Evolutionary conservation across 495 filamentous ascomycete species (phyloP), one percentile per base, ranked within the genome.

Genomic region (Cercophora sp.): DNA sequence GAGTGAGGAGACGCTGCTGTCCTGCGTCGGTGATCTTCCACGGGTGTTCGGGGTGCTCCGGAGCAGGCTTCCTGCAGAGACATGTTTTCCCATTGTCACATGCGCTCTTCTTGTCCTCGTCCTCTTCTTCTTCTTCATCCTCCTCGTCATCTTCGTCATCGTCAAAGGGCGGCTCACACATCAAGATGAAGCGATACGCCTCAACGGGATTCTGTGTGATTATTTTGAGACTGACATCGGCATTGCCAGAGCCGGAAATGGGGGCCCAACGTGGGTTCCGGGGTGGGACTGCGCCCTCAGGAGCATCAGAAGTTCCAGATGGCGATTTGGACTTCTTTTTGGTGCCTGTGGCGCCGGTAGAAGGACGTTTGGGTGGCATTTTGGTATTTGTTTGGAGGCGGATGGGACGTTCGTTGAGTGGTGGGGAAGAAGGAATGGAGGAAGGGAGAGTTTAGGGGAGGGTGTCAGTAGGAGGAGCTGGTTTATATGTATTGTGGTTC

Each of bases 241-340:
- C 53, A 45, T 78, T 77, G 22, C 61, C 71, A 3, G 74, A 77
- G 32, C 27, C 64, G 1, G 72, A 75, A 2, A 74, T 47, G 11
- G 54, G 46, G 8, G 45, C 45, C 45, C 45, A 48, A 32, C 45
- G 45, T 6, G 45, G 26, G 22, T 34, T 20, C 26, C 44, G 16
- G 29, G 26, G 10, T 29, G 29, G 16, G 32, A 34, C 44, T 4
- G 23, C 23, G 42, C n/a, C 13, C 15, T 11, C 24, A 4, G 42
- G 4, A 25, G 32, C 2, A 4, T 3, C 32, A 3, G 36, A 2
- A 4, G 36, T 15, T 20, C 8, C 8, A 8, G 36, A 8, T 5
- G 20, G 40, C 20, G 6, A 19, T 19, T 2, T 20, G 8, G 23
- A 4, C 15, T 39, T 6, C 19, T 48, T 23, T 18, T 18, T 18